These are phyloP conservation scores for Trypanosomatidae sp. DNA, from an alignment of 208 protist genomes.

Conservation along the genomic window DNA sequence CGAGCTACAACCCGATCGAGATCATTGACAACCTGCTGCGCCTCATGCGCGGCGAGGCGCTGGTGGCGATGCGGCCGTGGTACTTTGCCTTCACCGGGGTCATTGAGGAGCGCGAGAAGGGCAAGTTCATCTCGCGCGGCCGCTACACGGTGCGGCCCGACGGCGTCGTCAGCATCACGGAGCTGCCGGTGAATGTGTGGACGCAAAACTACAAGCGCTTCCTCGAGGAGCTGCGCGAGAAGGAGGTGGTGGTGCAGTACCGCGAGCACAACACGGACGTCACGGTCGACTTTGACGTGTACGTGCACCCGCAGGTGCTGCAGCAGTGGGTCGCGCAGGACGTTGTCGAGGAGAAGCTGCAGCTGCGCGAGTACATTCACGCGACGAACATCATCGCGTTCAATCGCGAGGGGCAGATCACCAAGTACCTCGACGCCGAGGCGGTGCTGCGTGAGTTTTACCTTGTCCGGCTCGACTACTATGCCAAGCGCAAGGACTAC, in stretches of 20 bases:
- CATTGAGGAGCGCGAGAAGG: slow-evolving; percentile 73
- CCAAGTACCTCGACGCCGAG: slow-evolving; percentile 87
- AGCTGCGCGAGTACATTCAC: slow-evolving; percentile 82
- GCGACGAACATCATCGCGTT: slow-evolving; percentile 98
- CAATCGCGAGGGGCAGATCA: slow-evolving; percentile 91
- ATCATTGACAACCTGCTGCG: slow-evolving; percentile 87
- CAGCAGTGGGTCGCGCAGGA: slow-evolving; percentile 57
- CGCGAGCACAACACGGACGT: slow-evolving; percentile 96
- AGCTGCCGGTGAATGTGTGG: slow-evolving; percentile 96
- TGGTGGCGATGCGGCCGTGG: slow-evolving; percentile 91
- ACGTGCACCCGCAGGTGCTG: slow-evolving; percentile 81
- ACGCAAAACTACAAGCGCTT: slow-evolving; percentile 93
- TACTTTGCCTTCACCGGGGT: slow-evolving; percentile 95
- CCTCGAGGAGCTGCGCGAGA: slow-evolving; percentile 86
- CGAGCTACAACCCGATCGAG: slow-evolving; percentile 97
- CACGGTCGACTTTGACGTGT: slow-evolving; percentile 91
- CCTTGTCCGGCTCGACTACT: slow-evolving; percentile 91
- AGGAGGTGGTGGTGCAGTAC: slow-evolving; percentile 90
- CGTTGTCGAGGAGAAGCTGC: slow-evolving; percentile 86
- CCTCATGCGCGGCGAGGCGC: slow-evolving; percentile 75
- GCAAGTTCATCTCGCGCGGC: slow-evolving; percentile 71
- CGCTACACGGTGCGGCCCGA: slow-evolving; percentile 49
- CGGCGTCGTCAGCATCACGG: slow-evolving; percentile 90
- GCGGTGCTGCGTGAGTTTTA: slow-evolving; percentile 97
- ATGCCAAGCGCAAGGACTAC: slow-evolving; percentile 94